Base-by-base conservation (phyloP, 805 yeast genomes). In the Sporopachydermia quercuum region DNA sequence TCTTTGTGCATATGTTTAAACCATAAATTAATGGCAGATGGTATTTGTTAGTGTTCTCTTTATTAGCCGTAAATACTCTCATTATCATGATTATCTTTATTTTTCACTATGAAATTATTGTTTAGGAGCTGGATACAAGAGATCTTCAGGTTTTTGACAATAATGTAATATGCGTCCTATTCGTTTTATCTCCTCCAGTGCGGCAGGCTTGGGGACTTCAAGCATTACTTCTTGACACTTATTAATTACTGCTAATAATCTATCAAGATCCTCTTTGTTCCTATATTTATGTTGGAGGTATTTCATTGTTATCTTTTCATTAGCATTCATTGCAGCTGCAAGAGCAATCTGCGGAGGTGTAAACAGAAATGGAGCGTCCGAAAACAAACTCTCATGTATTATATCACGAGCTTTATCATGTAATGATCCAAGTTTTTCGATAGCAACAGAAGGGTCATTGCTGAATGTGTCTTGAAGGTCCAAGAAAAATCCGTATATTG, bases 321-420 rank as follows among this genome's bases (percentile, higher is more conserved):
- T 82, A 11, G 68, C 72, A 40, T 70, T 66, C 60, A 79, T 73
- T 52, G 87, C 65, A 13, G 91, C 84, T 0, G 96, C 91, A 39
- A 91, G 62, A 1, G 97, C 96, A 19, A 91, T 83, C 52, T 91
- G 98, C 1, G 97, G 95, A 1, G 99, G 99, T 0, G 97, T 78
- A 58, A 62, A 89, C 27, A 75, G 62, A 49, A 84, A 89, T 5
- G 70, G 63, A 3, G 73, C 87, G 53, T 91, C 95, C 15, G 89
- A 75, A 27, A 78, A 61, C 34, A 84, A 62, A n/a, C 83, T 70
- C 17, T 76, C 82, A 36, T 75, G 71, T 3, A 83, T 66, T 56
- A 76, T 59, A 18, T 63, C 67, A 48, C 79, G 73, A 6, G 94
- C 84, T 35, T 62, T 60, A 51, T 83, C 93, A 56, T 83, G 82